Percentiles rank a stretch among this genome's conserved stretches.
phyloP scores from a whole-genome alignment of 257 asterid genomes.

The Fraxinus cuspidata region DNA sequence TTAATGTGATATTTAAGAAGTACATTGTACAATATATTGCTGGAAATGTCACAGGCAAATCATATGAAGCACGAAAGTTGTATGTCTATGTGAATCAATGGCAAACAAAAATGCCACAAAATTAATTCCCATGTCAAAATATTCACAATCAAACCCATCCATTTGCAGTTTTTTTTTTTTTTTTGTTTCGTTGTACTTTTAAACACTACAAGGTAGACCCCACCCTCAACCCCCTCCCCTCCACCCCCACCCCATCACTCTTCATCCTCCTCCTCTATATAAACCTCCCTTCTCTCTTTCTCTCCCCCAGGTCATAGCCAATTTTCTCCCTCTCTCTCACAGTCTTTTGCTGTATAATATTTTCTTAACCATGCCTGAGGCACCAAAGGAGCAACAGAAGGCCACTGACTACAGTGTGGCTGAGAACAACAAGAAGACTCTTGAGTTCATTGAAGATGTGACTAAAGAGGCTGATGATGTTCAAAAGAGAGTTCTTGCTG shows the following conservation, averaged over 20 bases:
- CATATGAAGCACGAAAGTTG: neutral
- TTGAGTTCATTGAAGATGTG: conserved; percentile 36
- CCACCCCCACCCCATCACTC: neutral
- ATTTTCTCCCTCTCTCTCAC: neutral
- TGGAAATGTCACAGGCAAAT: neutral
- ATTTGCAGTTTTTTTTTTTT: neutral
- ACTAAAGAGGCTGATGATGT: conserved; percentile 32
- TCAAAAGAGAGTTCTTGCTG: conserved; percentile 33
- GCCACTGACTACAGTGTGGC: conserved; percentile 6
- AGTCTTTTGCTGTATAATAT: neutral
- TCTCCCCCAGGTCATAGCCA: neutral
- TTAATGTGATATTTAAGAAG: neutral
- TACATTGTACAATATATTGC: neutral
- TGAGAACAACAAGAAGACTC: conserved; percentile 26
- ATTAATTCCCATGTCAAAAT: neutral
- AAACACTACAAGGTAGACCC: neutral
- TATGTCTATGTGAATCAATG: neutral
- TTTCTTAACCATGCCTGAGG: conserved; percentile 31
- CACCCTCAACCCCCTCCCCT: neutral
- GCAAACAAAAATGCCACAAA: neutral
- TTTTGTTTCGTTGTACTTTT: neutral
- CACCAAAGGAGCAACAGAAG: conserved; percentile 8
- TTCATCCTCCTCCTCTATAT: neutral
- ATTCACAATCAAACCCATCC: neutral
- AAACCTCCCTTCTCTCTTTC: neutral